Evolutionary conservation across 257 asterid genomes (phyloP).

Genomic region (Fraxinus pennsylvanica): DNA sequence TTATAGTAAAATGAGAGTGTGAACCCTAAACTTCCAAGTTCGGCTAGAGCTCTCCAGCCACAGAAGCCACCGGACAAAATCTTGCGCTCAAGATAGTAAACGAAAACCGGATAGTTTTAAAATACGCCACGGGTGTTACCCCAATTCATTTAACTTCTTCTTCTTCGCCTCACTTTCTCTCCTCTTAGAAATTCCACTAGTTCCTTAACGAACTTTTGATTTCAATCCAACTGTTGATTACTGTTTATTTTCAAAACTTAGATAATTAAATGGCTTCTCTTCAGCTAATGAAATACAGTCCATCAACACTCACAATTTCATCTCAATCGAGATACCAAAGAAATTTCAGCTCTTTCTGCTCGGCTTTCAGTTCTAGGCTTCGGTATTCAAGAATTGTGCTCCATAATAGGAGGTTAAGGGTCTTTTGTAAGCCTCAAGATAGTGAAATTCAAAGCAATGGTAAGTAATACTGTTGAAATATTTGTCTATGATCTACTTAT

Average conservation of each 20-base stretch:
- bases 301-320: constrained; percentile 22
- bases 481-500: neutral
- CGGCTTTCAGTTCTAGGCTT: constrained; percentile 32
- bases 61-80: neutral
- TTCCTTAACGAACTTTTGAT: neutral
- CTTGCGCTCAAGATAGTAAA: neutral
- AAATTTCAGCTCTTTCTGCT: constrained; percentile 38
- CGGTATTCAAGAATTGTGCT: constrained; percentile 32
- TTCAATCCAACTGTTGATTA: constrained; percentile 11
- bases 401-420: constrained; percentile 38
- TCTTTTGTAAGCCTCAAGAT: constrained; percentile 58
- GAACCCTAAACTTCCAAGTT: neutral
- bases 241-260: neutral
- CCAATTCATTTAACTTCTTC: constrained; percentile 21
- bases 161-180: constrained; percentile 8
- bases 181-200: neutral
- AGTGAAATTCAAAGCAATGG: constrained; percentile 57
- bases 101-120: constrained; percentile 27
- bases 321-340: constrained; percentile 25
- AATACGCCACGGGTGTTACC: constrained; percentile 36
- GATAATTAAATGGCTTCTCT: constrained; percentile 51
- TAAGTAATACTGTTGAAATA: constrained; percentile 15
- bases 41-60: neutral
- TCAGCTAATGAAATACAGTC: constrained; percentile 58
- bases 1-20: neutral